Percentiles rank a stretch among this genome's conserved stretches.
Conservation (phyloP, 345 rosid genomes). For the Sisymbrium irio region DNA sequence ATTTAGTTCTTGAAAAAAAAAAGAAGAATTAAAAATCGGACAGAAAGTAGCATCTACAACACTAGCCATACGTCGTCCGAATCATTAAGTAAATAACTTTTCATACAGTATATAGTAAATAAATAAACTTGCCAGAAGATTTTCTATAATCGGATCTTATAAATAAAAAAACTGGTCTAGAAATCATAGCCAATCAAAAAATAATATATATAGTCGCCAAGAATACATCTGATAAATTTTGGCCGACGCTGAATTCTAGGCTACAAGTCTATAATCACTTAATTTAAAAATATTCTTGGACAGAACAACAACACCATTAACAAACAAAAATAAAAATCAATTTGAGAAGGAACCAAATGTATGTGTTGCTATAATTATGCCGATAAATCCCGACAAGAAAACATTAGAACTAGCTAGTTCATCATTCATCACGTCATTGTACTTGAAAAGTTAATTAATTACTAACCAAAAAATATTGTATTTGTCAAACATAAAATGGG, state of each 20-base stretch:
- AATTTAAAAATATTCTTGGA: neutral
- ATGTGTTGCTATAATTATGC: constrained; percentile 33
- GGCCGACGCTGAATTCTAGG: constrained; percentile 6
- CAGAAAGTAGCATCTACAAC: constrained; percentile 33
- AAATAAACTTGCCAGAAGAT: neutral
- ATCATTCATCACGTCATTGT: constrained; percentile 29
- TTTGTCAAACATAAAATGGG: constrained; percentile 4
- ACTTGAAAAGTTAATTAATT: neutral
- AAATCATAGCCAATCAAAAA: neutral
- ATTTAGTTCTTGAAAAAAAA: neutral
- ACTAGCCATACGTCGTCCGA: constrained; percentile 27
- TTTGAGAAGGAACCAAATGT: constrained; percentile 30
- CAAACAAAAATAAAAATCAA: neutral
- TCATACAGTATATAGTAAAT: neutral
- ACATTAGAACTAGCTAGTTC: constrained; percentile 35
- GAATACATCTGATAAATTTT: neutral
- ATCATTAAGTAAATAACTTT: constrained; percentile 23
- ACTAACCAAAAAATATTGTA: neutral
- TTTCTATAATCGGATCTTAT: neutral
- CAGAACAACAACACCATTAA: neutral
- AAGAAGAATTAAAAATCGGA: constrained; percentile 2
- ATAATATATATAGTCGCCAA: constrained; percentile 3
- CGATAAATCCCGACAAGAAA: constrained; percentile 33
- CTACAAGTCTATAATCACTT: neutral
- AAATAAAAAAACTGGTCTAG: neutral